Conservation (phyloP, 1,139 yeast genomes). For the Lodderomyces metapsilosis region DNA sequence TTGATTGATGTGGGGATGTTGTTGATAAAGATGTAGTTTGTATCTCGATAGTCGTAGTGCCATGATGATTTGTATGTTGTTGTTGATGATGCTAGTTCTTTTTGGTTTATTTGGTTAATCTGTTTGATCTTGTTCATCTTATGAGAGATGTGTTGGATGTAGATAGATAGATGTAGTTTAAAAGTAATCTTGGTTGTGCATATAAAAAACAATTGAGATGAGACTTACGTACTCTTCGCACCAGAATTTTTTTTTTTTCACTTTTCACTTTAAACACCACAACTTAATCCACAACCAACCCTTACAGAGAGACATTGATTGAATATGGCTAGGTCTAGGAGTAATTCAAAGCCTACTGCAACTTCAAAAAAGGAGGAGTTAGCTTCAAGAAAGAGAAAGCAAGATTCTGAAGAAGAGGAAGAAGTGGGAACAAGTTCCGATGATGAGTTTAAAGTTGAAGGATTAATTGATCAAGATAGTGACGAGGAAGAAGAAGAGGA, state of each 20-base stretch:
- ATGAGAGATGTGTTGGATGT: too few relatives aligned
- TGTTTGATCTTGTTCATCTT: constrained; percentile 45
- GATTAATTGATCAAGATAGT: constrained; percentile 24
- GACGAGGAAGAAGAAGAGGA: constrained; percentile 23
- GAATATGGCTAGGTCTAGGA: constrained; percentile 15
- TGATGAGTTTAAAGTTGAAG: constrained; percentile 31
- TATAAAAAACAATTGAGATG: constrained; percentile 8
- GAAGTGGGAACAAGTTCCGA: constrained; percentile 19
- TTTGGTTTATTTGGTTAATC: constrained; percentile 61
- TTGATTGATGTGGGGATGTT: constrained; percentile 63
- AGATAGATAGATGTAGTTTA: background rate
- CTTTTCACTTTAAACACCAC: background rate
- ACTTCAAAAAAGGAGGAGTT: constrained; percentile 10
- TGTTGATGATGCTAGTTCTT: constrained; percentile 64
- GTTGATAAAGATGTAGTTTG: constrained; percentile 61
- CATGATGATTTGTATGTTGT: constrained; percentile 68
- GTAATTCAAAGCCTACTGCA: constrained; percentile 1
- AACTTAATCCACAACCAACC: constrained; percentile 4
- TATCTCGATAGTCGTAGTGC: constrained; percentile 82
- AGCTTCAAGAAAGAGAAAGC: constrained; percentile 18
- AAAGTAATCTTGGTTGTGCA: background rate
- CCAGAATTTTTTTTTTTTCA: constrained; percentile 5
- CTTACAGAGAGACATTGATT: constrained; percentile 8
- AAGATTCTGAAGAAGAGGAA: constrained; percentile 14
- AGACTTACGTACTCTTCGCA: background rate